Percentiles rank a stretch among this genome's conserved stretches.
Evolutionary conservation across 2,329 filamentous ascomycete species (phyloP).

Genomic region (Neofusicoccum umdonicola): DNA sequence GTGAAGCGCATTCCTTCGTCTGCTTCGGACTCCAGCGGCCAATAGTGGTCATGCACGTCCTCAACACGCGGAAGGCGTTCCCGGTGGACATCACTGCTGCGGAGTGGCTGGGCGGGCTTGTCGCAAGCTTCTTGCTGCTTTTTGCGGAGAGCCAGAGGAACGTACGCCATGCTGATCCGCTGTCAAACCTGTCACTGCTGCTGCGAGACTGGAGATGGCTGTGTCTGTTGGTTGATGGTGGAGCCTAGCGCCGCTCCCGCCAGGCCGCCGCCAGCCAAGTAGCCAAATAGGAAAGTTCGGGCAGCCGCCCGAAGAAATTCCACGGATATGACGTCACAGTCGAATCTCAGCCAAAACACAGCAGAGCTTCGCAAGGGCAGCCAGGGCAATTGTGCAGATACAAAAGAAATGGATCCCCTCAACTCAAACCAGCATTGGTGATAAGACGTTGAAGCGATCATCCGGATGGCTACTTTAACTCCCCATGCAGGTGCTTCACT

Average conservation of each 20-base stretch:
- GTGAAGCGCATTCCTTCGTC: neutral
- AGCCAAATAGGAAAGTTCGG: neutral
- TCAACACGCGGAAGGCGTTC: neutral
- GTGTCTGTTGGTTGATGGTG: neutral
- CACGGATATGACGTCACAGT: neutral
- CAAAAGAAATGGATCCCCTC: too few species aligned
- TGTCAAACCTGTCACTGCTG: neutral
- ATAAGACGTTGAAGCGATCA: too few species aligned
- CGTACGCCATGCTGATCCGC: conserved; percentile 5
- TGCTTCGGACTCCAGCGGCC: neutral
- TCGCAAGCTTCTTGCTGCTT: neutral
- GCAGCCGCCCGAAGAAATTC: neutral
- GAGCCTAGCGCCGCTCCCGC: neutral
- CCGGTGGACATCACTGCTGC: neutral
- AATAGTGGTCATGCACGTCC: conserved; percentile 10
- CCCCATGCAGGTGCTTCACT: too few species aligned
- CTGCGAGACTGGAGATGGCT: neutral
- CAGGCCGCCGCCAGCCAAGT: neutral
- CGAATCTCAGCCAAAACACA: too few species aligned
- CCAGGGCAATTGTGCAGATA: too few species aligned
- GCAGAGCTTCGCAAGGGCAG: too few species aligned
- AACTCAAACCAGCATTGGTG: too few species aligned
- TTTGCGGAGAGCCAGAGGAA: conserved; percentile 7
- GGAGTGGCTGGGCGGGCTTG: neutral
- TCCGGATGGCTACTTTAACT: too few species aligned